Evolutionary conservation across 2,329 filamentous ascomycete genomes (phyloP), one percentile per base, ranked within the genome.

Genomic region (Orbilia oligospora): DNA sequence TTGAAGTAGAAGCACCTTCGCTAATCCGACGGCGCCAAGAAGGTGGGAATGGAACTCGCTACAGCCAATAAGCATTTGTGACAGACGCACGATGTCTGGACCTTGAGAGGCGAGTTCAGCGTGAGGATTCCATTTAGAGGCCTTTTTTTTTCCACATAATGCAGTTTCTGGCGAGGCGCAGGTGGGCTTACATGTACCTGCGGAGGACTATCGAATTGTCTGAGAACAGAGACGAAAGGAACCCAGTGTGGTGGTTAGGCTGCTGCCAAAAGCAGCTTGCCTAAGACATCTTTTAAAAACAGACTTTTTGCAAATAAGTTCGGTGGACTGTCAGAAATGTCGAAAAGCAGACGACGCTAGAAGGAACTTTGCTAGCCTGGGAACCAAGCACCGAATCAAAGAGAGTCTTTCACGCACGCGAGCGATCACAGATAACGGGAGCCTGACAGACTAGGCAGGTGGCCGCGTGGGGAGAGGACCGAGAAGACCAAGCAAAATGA

Each of bases 371-470:
- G 33, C 49, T 33, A 12, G 36, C 38, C n/a, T 18, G 5, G 24
- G 33, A 22, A 20, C 14, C 27, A 51, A 30, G 18, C 51, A 44
- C 51, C 73, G 73, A 77, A 77, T 77, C 67, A 71, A 8, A 36
- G 30, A 36, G 30, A 10, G 61, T 10, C 22, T 61, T 67, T 30
- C 24, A 10, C n/a, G 73, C 73, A 77, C 73, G 73, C 58, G 36
- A 66, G 44, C 38, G 44, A 56, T 27, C 33, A 48, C 48, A 55
- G 72, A 77, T 71, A 71, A 67, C 58, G 51, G 67, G 53, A 58
- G 44, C 51, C 66, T 46, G 73, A 77, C 66, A 24, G 44, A 77
- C 49, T 63, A 77, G 73, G 73, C 67, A 77, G 73, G 73, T 71
- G 73, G 38, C 66, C 55, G 58, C 49, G 55, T 61, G 67, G 67